Percentiles rank a stretch among this genome's conserved stretches.
These are phyloP conservation scores for Rasamsonia emersonii DNA, from an alignment of 2,329 filamentous ascomycete species.

Conservation along the genomic window DNA sequence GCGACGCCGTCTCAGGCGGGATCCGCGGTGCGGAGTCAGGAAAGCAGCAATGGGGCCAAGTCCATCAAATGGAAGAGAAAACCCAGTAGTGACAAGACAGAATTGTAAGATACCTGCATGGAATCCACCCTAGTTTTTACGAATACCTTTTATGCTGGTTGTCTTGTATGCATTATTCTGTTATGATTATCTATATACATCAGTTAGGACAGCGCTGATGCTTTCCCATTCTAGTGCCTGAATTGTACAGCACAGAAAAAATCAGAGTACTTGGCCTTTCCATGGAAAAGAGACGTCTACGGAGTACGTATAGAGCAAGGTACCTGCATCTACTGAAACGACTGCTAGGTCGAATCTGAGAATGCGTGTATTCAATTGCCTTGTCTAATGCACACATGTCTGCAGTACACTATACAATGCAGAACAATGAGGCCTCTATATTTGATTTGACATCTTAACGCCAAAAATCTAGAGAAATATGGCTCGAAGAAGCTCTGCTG, in stretches of 20 bases:
- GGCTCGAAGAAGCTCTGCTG: background rate
- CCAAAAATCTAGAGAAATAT: background rate
- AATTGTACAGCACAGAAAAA: too few species aligned
- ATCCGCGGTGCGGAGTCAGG: slow-evolving; percentile 7
- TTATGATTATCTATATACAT: slow-evolving; percentile 1
- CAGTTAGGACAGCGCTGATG: too few species aligned
- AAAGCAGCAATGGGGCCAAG: slow-evolving; percentile 11
- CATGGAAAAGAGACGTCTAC: too few species aligned
- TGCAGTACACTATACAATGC: too few species aligned
- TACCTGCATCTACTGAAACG: too few species aligned
- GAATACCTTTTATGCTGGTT: background rate
- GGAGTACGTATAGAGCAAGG: too few species aligned
- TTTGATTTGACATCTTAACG: background rate
- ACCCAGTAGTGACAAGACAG: slow-evolving; percentile 23
- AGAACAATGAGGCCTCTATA: too few species aligned
- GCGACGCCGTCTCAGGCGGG: background rate
- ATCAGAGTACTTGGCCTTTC: too few species aligned
- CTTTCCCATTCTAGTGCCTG: too few species aligned
- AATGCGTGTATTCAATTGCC: too few species aligned
- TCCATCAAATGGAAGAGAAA: slow-evolving; percentile 4
- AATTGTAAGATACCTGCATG: slow-evolving; percentile 30
- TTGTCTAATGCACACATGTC: too few species aligned
- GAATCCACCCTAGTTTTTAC: slow-evolving; percentile 8
- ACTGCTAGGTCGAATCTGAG: too few species aligned
- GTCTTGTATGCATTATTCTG: slow-evolving; percentile 3